Evolutionary conservation across 768 basidiomycete genomes (phyloP).

Genomic region (Obba rivulosa): DNA sequence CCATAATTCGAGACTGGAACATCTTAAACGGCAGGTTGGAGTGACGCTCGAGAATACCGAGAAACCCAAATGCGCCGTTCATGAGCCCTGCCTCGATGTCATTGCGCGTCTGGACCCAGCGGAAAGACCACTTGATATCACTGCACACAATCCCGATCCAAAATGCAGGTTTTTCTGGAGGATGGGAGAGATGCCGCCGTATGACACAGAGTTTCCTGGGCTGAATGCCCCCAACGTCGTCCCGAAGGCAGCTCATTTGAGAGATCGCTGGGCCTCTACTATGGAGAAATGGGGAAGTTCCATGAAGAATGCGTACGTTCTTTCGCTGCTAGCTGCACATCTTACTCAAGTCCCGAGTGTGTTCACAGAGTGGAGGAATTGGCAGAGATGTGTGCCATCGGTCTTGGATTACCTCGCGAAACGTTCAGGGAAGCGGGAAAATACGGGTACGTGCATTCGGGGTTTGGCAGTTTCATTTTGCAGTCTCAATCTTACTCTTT

Average conservation of each 20-base stretch:
- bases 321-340: background rate
- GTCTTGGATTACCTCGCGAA: slow-evolving; percentile 67
- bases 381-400: slow-evolving; percentile 84
- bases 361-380: slow-evolving; percentile 70
- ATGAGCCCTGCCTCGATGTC: slow-evolving; percentile 76
- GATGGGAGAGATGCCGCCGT: slow-evolving; percentile 71
- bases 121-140: slow-evolving; percentile 83
- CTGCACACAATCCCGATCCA: slow-evolving; percentile 78
- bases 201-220: slow-evolving; percentile 70
- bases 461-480: background rate
- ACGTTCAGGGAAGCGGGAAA: slow-evolving; percentile 73
- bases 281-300: slow-evolving; percentile 86
- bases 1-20: background rate
- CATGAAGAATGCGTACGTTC: slow-evolving; percentile 81
- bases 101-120: slow-evolving; percentile 71
- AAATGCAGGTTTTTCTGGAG: slow-evolving; percentile 95
- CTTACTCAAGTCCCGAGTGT: background rate
- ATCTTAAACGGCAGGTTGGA: slow-evolving; percentile 42
- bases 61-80: slow-evolving; percentile 79
- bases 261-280: slow-evolving; percentile 56
- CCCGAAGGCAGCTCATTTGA: slow-evolving; percentile 56
- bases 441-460: slow-evolving; percentile 60
- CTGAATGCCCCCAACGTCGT: slow-evolving; percentile 81
- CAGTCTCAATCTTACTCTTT: background rate
- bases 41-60: slow-evolving; percentile 97